These are phyloP conservation scores for Fusarium miscanthi DNA, from an alignment of 2,329 filamentous ascomycete species.

Conservation along the genomic window DNA sequence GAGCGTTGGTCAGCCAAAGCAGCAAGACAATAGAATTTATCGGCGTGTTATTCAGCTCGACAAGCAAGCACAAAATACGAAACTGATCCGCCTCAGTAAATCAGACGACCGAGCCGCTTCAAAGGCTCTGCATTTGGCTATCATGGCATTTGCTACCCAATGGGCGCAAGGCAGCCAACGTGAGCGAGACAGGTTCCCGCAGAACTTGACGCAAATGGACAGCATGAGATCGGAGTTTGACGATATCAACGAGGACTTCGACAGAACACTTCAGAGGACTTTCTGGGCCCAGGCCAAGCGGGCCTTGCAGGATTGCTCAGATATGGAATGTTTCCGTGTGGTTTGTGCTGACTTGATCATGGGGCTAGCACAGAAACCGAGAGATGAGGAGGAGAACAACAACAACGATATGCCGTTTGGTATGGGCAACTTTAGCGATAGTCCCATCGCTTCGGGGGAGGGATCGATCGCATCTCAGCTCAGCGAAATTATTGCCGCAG, in stretches of 20 bases:
- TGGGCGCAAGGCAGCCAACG: slow-evolving; percentile 51
- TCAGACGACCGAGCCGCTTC: slow-evolving; percentile 57
- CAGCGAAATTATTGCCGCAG: slow-evolving; percentile 45
- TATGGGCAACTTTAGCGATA: slow-evolving; percentile 32
- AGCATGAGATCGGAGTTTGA: slow-evolving; percentile 42
- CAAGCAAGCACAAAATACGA: slow-evolving; percentile 53
- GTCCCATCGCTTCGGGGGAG: slow-evolving; percentile 38
- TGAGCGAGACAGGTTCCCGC: slow-evolving; percentile 42
- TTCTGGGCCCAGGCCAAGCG: slow-evolving; percentile 54
- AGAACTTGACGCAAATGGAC: slow-evolving; percentile 39
- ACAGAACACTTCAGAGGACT: slow-evolving; percentile 51
- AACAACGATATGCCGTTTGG: slow-evolving; percentile 23
- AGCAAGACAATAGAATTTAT: slow-evolving; percentile 59
- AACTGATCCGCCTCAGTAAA: slow-evolving; percentile 54
- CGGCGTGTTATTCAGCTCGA: slow-evolving; percentile 61
- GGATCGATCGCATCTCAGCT: slow-evolving; percentile 47
- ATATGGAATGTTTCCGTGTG: slow-evolving; percentile 55
- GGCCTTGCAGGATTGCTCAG: slow-evolving; percentile 51
- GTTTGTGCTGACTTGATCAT: slow-evolving; percentile 56
- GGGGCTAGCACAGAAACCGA: slow-evolving; percentile 52
- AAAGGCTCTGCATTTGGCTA: slow-evolving; percentile 59
- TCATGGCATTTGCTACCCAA: slow-evolving; percentile 65
- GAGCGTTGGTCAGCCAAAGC: slow-evolving; percentile 44
- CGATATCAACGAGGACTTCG: slow-evolving; percentile 51
- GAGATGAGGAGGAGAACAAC: slow-evolving; percentile 42